Base-by-base conservation (phyloP, 495 filamentous ascomycete species). In the Tetracladium marchalianum region DNA sequence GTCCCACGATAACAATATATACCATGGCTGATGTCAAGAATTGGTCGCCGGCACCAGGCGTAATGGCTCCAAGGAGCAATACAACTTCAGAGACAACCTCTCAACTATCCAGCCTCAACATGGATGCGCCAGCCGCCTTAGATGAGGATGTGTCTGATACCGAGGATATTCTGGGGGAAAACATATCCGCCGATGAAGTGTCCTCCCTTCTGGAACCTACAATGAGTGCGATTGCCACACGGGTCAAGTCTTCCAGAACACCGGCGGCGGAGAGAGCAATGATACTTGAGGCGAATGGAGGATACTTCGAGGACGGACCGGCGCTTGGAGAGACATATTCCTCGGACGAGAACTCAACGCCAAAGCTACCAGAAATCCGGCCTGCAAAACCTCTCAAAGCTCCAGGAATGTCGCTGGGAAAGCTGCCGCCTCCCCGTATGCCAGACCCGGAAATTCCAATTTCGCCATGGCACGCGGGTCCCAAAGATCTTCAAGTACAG, bases 201-300 rank as follows among this genome's bases (percentile, higher is more conserved):
- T 70, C 76, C 43, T 76, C 77, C 3, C 66, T 90, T 45, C 73
- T 95, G 48, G 85, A 85, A 17, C 75, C 89, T 42, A 84, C 85
- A 50, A 84, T 95, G 46, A 77, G 85, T 53, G 74, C 72, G 12
- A 65, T 70, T 12, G 88, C 90, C 35, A 84, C 78, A 40, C 73
- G 81, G 35, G 70, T 94, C 47, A 81, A 80, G 27, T 77, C 80
- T 15, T 75, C 84, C 11, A 71, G 69, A 37, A 90, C 84, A 0
- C 81, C 87, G 1, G 78, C 81, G 9, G 77, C 80, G 33, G 87
- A 93, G 58, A 90, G 85, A 66, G 77, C 66, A 31, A 77, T 80
- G 0, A 77, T 77, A 0, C 66, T 95, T 66, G 78, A 84, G 40
- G 56, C 65, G 15, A 45, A 62, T 0, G 78, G 73, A 37, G 72